Percentiles rank a stretch among this genome's conserved stretches.
phyloP scores from a whole-genome alignment of 352 stramenopile species.

The Elongisporangium anandrum region DNA sequence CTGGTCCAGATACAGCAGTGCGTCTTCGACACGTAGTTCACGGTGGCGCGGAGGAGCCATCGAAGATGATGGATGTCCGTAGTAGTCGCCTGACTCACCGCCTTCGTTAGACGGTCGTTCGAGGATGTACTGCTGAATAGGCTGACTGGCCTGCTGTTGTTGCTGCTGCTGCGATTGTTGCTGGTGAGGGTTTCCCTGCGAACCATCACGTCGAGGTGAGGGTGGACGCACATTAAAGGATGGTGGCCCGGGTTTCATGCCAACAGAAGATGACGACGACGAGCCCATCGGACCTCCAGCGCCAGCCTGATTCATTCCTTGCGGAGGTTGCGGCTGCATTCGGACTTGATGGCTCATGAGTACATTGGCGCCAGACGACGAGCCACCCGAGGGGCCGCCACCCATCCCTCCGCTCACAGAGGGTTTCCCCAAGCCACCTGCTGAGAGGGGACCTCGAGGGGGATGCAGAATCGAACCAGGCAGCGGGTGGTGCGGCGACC shows the following conservation, averaged over 20 bases:
- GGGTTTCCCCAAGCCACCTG: slow-evolving; percentile 44
- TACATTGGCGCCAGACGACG: slow-evolving; percentile 20
- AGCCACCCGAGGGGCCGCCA: slow-evolving; percentile 11
- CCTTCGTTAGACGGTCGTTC: slow-evolving; percentile 43
- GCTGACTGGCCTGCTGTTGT: slow-evolving; percentile 6
- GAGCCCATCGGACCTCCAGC: slow-evolving; percentile 5
- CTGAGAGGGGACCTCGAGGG: slow-evolving; percentile 34
- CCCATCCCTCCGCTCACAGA: slow-evolving; percentile 14
- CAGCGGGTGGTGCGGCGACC: slow-evolving; percentile 65
- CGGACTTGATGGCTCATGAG: slow-evolving; percentile 59
- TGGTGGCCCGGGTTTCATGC: slow-evolving; percentile 24
- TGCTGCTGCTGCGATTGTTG: slow-evolving; percentile 38
- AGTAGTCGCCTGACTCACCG: slow-evolving; percentile 30
- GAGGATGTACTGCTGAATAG: slow-evolving; percentile 43
- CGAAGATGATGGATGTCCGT: slow-evolving; percentile 10
- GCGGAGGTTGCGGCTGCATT: slow-evolving; percentile 23
- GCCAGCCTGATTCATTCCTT: slow-evolving; percentile 39
- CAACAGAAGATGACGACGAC: neutral
- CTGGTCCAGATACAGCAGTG: slow-evolving; percentile 99
- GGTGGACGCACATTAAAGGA: slow-evolving; percentile 33
- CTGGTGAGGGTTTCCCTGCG: slow-evolving; percentile 11
- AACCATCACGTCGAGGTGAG: slow-evolving; percentile 35
- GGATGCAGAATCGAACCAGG: slow-evolving; percentile 67
- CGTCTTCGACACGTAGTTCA: slow-evolving; percentile 95
- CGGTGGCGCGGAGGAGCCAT: slow-evolving; percentile 52